phyloP scores from a whole-genome alignment of 2,329 filamentous ascomycete species.

The Sclerotinia sclerotiorum region DNA sequence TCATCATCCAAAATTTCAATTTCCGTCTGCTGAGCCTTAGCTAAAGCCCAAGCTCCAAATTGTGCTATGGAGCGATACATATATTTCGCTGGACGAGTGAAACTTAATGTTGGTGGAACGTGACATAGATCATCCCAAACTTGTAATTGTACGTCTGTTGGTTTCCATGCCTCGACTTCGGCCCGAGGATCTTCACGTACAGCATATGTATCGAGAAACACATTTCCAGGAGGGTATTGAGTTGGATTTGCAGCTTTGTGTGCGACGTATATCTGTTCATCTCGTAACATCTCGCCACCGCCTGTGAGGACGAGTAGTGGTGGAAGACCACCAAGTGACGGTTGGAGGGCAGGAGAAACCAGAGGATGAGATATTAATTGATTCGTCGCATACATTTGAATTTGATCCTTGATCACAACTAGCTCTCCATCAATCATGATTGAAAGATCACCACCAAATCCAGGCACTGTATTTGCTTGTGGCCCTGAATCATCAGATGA shows the following conservation, averaged over 20 bases:
- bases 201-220: conserved; percentile 62
- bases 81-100: conserved; percentile 91
- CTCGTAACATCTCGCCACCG: conserved; percentile 83
- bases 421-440: conserved; percentile 70
- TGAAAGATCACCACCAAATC: conserved; percentile 50
- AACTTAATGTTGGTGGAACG: conserved; percentile 88
- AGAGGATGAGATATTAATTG: conserved; percentile 81
- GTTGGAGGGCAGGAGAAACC: conserved; percentile 84
- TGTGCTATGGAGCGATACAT: conserved; percentile 94
- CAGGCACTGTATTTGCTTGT: conserved; percentile 39
- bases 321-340: conserved; percentile 84
- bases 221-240: conserved; percentile 69
- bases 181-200: conserved; percentile 50
- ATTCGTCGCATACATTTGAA: conserved; percentile 85
- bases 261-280: conserved; percentile 92
- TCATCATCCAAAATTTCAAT: conserved; percentile 84
- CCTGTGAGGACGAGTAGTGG: conserved; percentile 84
- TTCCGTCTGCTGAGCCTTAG: conserved; percentile 73
- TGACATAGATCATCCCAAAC: conserved; percentile 97
- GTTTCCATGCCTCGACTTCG: conserved; percentile 65
- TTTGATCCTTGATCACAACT: conserved; percentile 82
- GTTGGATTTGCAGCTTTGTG: conserved; percentile 89
- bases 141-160: conserved; percentile 90
- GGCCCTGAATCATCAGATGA: conserved; percentile 33
- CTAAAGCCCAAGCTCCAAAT: conserved; percentile 89